Evolutionary conservation across 371 early-diverging fungal species (phyloP).

Genomic region (Circinella umbellata): DNA sequence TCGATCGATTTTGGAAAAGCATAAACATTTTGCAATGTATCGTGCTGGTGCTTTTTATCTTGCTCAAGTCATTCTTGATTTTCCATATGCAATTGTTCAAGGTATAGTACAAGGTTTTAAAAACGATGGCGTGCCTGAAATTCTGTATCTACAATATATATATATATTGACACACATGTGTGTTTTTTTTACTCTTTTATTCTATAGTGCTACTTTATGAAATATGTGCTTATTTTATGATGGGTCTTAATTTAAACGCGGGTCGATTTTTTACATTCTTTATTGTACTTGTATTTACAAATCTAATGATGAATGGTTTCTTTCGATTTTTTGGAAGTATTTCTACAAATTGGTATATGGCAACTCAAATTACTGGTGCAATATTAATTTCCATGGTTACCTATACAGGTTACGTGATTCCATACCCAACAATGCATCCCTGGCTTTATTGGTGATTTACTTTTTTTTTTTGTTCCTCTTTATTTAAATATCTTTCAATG

Average conservation of each 20-base stretch:
- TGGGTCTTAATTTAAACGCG: slow-evolving; percentile 46
- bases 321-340: slow-evolving; percentile 57
- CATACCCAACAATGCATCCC: slow-evolving; percentile 40
- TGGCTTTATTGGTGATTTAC: slow-evolving; percentile 56
- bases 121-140: too few species aligned
- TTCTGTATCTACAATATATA: neutral
- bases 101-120: slow-evolving; percentile 22
- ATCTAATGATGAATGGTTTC: slow-evolving; percentile 49
- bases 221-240: slow-evolving; percentile 52
- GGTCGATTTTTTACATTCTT: slow-evolving; percentile 56
- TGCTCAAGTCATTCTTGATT: slow-evolving; percentile 56
- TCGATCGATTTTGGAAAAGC: slow-evolving; percentile 69
- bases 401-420: slow-evolving; percentile 60
- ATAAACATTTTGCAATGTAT: slow-evolving; percentile 72
- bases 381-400: slow-evolving; percentile 50
- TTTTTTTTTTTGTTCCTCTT: neutral
- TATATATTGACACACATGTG: neutral
- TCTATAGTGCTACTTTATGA: slow-evolving; percentile 23
- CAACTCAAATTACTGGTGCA: slow-evolving; percentile 51
- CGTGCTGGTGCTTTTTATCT: slow-evolving; percentile 66
- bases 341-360: slow-evolving; percentile 49
- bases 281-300: slow-evolving; percentile 39
- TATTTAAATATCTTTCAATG: too few species aligned
- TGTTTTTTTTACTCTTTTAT: too few species aligned
- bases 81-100: slow-evolving; percentile 42